Evolutionary conservation across 352 stramenopile genomes (phyloP).

Genomic region (Plasmopara viticola): DNA sequence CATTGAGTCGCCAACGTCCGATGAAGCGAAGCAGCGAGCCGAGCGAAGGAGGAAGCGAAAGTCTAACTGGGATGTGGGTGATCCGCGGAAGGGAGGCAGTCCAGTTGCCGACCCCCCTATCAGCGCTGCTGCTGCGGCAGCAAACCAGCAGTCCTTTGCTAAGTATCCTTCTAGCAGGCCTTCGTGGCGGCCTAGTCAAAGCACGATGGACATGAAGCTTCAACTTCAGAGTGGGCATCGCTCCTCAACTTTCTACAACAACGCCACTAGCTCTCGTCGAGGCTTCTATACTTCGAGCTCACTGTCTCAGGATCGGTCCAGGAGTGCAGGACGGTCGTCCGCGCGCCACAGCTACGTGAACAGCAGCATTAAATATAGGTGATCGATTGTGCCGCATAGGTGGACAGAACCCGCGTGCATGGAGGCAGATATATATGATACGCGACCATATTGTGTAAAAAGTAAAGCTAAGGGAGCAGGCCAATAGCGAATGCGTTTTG

Average conservation of each 20-base stretch:
- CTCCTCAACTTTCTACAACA: constrained; percentile 43
- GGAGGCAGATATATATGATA: constrained; percentile 29
- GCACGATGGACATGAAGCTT: constrained; percentile 51
- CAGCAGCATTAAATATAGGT: constrained; percentile 24
- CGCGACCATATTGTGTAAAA: constrained; percentile 31
- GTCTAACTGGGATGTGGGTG: constrained; percentile 79
- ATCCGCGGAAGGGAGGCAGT: constrained; percentile 46
- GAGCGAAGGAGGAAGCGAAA: constrained; percentile 63
- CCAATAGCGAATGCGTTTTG: constrained; percentile 15
- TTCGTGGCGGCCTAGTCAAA: constrained; percentile 56
- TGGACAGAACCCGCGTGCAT: constrained; percentile 10
- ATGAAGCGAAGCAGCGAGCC: constrained; percentile 52
- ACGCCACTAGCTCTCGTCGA: constrained; percentile 17
- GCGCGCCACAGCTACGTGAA: constrained; percentile 31
- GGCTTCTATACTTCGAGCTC: constrained; percentile 46
- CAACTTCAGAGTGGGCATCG: constrained; percentile 30
- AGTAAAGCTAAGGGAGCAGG: constrained; percentile 16
- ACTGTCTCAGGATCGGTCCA: constrained; percentile 45
- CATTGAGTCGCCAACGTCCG: constrained; percentile 31
- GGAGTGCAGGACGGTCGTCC: constrained; percentile 39
- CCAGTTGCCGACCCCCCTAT: constrained; percentile 23
- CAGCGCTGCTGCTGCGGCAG: constrained; percentile 26
- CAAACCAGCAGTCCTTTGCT: constrained; percentile 42
- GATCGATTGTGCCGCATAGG: constrained; percentile 10
- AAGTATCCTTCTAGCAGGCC: constrained; percentile 52